phyloP scores from a whole-genome alignment of 352 stramenopile species.

The Globisporangium yorkense region DNA sequence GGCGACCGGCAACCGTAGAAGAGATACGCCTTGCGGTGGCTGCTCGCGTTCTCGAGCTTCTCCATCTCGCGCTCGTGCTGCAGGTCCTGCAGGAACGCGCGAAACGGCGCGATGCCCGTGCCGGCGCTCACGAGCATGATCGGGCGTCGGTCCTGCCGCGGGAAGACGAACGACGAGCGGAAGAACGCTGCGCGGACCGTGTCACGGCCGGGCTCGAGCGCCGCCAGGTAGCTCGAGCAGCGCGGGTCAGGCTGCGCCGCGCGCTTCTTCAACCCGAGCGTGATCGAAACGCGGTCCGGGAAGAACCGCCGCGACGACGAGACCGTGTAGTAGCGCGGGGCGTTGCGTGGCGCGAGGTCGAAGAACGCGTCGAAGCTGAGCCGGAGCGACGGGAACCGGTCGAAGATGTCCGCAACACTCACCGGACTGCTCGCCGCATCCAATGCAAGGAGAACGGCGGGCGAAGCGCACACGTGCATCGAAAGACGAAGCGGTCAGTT shows the following conservation, averaged over 20 bases:
- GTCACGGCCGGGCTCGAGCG: slow-evolving; percentile 33
- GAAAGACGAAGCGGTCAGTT: too few species aligned
- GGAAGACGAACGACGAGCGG: slow-evolving; percentile 74
- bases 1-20: slow-evolving; percentile 71
- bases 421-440: neutral
- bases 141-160: slow-evolving; percentile 44
- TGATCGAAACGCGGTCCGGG: slow-evolving; percentile 59
- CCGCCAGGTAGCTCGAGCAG: slow-evolving; percentile 69
- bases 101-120: slow-evolving; percentile 79
- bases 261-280: slow-evolving; percentile 55
- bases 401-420: slow-evolving; percentile 60
- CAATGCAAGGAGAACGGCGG: neutral
- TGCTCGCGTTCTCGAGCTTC: neutral
- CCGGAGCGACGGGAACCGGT: slow-evolving; percentile 55
- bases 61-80: slow-evolving; percentile 39
- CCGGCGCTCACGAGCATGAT: slow-evolving; percentile 76
- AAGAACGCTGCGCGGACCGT: slow-evolving; percentile 58
- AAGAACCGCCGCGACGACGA: slow-evolving; percentile 66
- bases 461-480: neutral
- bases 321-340: slow-evolving; percentile 76
- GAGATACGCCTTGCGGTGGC: slow-evolving; percentile 47
- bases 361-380: slow-evolving; percentile 64
- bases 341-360: slow-evolving; percentile 57
- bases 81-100: slow-evolving; percentile 72
- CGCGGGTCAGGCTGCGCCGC: slow-evolving; percentile 48